Evolutionary conservation across 2,329 filamentous ascomycete species (phyloP).

Genomic region (Microdochium trichocladiopsis): DNA sequence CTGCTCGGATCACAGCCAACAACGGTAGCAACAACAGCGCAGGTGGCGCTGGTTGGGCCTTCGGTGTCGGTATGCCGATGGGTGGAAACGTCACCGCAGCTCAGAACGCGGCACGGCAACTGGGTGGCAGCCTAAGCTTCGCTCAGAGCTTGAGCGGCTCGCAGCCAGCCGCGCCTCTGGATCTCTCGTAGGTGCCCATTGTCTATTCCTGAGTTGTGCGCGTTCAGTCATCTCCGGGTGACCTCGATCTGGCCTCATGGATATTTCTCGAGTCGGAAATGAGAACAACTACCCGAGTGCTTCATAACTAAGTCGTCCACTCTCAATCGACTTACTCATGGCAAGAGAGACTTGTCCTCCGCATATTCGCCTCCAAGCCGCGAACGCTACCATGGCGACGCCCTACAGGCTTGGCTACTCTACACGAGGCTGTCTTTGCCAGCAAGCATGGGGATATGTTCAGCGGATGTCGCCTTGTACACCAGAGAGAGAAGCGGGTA

Average conservation of each 20-base stretch:
- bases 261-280: neutral
- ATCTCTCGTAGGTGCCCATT: constrained; percentile 52
- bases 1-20: constrained; percentile 26
- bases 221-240: neutral
- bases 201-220: neutral
- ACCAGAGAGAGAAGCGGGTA: too few relatives aligned
- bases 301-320: too few relatives aligned
- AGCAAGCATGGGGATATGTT: too few relatives aligned
- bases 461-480: too few relatives aligned
- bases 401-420: too few relatives aligned
- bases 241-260: neutral
- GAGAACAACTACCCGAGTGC: too few relatives aligned
- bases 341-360: too few relatives aligned
- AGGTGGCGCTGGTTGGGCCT: constrained; percentile 49
- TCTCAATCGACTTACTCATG: too few relatives aligned
- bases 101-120: constrained; percentile 45
- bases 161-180: constrained; percentile 53
- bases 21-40: constrained; percentile 33
- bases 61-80: constrained; percentile 56
- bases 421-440: too few relatives aligned
- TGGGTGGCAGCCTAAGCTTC: constrained; percentile 56
- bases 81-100: constrained; percentile 37
- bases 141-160: constrained; percentile 59
- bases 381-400: too few relatives aligned
- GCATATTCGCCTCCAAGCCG: too few relatives aligned